Base-by-base conservation (phyloP, 768 basidiomycete genomes). In the Trametes maxima region DNA sequence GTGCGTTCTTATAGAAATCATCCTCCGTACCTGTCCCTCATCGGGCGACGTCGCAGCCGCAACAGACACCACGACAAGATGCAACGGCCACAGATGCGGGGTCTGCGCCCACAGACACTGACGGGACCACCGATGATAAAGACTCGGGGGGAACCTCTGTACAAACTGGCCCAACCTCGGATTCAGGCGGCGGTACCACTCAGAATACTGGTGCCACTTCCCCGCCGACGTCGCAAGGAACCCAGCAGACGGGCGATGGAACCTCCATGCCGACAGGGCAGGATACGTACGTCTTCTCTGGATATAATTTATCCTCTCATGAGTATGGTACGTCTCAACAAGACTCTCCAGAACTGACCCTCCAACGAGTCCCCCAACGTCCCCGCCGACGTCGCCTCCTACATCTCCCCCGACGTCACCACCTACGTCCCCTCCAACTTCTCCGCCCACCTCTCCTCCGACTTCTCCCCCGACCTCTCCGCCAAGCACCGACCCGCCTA, bases 291-390 rank as follows among this genome's bases (percentile, higher is more conserved):
- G 51, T 47, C n/a, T 6, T 25, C 11, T 14, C 13, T 33, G 3
- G 28, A 33, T 33, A 33, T 8, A 8, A 33, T 33, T 33, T 8
- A 3, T 33, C 28, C 28, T 3, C 28, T 8, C 28, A 33, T 33
- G 28, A 33, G 28, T 33, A 33, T 8, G 8, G 28, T 8, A 8
- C 28, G 28, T 33, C 28, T 33, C 3, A 33, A 33, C 28, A 33
- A 33, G 28, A 33, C 28, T 33, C 8, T 24, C 7, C 54, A 61
- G 53, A 7, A 22, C 60, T 10, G 53, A 61, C 3, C 44, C 51
- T 52, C 54, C 60, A 1, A 50, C 60, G 10, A 61, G 53, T 19
- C 56, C 55, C 1, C 37, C 51, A 11, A 54, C 53, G 1, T 35
- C 52, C 25, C 36, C 39, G 14, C 51, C 59, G 28, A 54, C 37